phyloP scores from a whole-genome alignment of 495 filamentous ascomycete genomes.

The Podospora bellae-mahoneyi region DNA sequence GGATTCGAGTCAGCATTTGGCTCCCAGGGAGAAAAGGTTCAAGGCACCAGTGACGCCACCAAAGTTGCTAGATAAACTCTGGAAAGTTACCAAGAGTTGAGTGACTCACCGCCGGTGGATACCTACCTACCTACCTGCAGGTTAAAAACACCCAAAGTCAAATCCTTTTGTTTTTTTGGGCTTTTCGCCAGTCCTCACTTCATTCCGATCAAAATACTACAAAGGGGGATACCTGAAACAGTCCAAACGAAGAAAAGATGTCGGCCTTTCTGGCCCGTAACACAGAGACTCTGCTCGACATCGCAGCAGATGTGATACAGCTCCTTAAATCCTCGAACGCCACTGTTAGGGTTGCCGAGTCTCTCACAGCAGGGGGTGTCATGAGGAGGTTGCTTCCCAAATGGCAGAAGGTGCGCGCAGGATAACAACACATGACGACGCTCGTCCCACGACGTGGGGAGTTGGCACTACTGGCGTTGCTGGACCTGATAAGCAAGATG shows the following conservation, averaged over 20 bases:
- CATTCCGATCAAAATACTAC: no score
- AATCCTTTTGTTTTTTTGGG: no score
- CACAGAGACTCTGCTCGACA: constrained; percentile 21
- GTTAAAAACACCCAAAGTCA: no score
- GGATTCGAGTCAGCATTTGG: no score
- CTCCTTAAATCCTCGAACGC: constrained; percentile 23
- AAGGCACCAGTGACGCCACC: no score
- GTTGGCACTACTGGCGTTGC: constrained; percentile 35
- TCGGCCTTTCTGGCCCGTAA: not conserved
- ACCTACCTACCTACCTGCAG: no score
- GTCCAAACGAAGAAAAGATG: not conserved
- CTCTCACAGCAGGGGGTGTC: constrained; percentile 31
- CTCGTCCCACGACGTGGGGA: constrained; percentile 28
- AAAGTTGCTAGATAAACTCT: no score
- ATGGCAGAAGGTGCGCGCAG: constrained; percentile 32
- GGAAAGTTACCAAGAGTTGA: no score
- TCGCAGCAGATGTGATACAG: constrained; percentile 25
- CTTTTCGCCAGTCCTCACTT: no score
- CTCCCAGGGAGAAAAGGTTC: no score
- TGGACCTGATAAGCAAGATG: constrained; percentile 29
- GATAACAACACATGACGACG: constrained; percentile 19
- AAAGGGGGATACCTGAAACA: no score
- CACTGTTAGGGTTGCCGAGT: constrained; percentile 33
- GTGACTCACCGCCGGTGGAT: no score
- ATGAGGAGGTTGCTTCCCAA: constrained; percentile 32